Percentiles rank a stretch among this genome's conserved stretches.
phyloP scores from a whole-genome alignment of 192 early-diverging fungal species.

The Coemansia sp. region DNA sequence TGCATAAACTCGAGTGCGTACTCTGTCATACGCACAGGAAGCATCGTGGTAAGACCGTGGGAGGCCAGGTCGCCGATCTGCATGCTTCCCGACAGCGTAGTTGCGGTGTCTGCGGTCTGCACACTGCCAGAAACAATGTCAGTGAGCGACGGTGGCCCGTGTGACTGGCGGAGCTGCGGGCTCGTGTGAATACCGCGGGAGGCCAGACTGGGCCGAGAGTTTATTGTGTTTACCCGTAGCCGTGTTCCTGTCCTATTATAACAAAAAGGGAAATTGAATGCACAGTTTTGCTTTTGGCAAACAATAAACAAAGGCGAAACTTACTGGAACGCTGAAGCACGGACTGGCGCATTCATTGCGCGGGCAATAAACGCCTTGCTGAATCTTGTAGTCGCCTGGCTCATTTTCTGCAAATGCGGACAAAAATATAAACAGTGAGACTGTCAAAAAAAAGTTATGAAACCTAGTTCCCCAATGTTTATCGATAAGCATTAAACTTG shows the following conservation, averaged over 20 bases:
- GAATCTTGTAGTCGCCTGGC: slow-evolving; percentile 15
- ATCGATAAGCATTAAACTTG: background rate
- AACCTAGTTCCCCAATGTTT: background rate
- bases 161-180: slow-evolving; percentile 7
- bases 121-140: background rate
- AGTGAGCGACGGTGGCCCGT: background rate
- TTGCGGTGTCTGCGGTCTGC: slow-evolving; percentile 9
- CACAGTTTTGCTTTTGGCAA: background rate
- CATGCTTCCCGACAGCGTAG: slow-evolving; percentile 42
- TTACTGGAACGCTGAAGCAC: slow-evolving; percentile 4
- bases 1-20: slow-evolving; percentile 74
- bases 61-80: slow-evolving; percentile 84
- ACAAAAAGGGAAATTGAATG: background rate
- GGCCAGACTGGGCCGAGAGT: background rate
- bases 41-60: slow-evolving; percentile 72
- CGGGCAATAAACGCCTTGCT: slow-evolving; percentile 13
- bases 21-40: slow-evolving; percentile 74
- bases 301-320: background rate
- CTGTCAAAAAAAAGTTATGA: background rate
- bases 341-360: slow-evolving; percentile 13
- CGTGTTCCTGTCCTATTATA: background rate
- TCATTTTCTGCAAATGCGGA: background rate
- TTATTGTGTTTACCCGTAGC: slow-evolving; percentile 1
- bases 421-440: background rate
- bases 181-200: slow-evolving; percentile 22